These are phyloP conservation scores for Paracoccidioides brasiliensis DNA, from an alignment of 2,329 filamentous ascomycete species.

Conservation along the genomic window DNA sequence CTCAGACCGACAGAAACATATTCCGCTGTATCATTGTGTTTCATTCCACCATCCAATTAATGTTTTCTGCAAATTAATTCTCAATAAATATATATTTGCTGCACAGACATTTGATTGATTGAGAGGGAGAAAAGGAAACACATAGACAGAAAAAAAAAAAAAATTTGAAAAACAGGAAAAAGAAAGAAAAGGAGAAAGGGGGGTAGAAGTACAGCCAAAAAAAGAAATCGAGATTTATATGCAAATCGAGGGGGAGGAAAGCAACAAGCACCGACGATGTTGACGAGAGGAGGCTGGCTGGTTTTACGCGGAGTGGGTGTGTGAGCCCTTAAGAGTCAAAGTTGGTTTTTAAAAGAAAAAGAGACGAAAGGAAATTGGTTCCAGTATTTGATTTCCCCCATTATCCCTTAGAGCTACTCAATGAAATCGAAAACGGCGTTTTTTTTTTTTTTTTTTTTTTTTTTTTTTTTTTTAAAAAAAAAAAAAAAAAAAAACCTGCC, in stretches of 20 bases:
- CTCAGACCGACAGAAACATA: no score
- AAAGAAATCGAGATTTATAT: conserved; percentile 16
- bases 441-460: conserved; percentile 10
- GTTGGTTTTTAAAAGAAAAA: conserved; percentile 8
- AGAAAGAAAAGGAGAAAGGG: conserved; percentile 4
- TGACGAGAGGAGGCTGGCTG: not conserved
- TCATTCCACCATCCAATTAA: not conserved
- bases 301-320: not conserved
- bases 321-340: not conserved
- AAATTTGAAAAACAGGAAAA: not conserved
- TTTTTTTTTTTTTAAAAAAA: not conserved
- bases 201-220: conserved; percentile 14
- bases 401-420: no score
- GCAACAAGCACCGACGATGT: not conserved
- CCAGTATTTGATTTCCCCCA: conserved; percentile 14
- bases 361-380: conserved; percentile 13
- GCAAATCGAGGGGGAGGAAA: conserved; percentile 4
- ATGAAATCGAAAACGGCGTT: not conserved
- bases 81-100: not conserved
- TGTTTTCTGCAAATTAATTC: not conserved
- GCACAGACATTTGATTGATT: not conserved
- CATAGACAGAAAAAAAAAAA: not conserved
- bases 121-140: not conserved
- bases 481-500: not conserved
- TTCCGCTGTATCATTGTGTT: not conserved